Evolutionary conservation across 495 filamentous ascomycete genomes (phyloP).

Genomic region (Venustampulla echinocandica): DNA sequence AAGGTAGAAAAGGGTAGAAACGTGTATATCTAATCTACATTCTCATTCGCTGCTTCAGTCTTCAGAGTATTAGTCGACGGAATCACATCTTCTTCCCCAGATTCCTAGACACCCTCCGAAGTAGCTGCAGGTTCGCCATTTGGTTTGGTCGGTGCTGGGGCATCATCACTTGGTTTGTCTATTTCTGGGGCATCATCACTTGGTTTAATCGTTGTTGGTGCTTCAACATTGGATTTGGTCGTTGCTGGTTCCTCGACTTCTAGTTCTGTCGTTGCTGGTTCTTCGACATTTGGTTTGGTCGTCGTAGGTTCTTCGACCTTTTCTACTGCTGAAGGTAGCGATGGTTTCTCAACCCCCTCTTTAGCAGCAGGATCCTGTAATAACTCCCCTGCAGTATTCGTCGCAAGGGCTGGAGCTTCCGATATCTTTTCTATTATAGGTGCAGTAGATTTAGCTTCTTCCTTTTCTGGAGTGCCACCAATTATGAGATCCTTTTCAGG

Average conservation of each 20-base stretch:
- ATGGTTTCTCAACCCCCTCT: constrained; percentile 1
- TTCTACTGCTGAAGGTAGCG: constrained; percentile 8
- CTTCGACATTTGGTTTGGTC: too few relatives aligned
- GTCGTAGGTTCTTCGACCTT: too few relatives aligned
- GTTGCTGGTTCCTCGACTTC: constrained; percentile 9
- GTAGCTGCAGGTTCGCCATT: constrained; percentile 4
- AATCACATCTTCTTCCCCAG: constrained; percentile 13
- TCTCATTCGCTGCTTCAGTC: constrained; percentile 5
- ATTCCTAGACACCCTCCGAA: background rate
- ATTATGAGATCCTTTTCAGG: constrained; percentile 42
- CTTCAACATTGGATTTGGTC: background rate
- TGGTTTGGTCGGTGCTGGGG: too few relatives aligned
- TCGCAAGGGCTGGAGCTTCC: constrained; percentile 22
- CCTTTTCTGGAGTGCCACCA: constrained; percentile 21
- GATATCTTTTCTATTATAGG: constrained; percentile 24
- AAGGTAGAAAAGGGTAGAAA: too few relatives aligned
- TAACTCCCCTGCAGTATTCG: constrained; percentile 24
- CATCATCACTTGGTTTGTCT: constrained; percentile 5
- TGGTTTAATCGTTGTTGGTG: too few relatives aligned
- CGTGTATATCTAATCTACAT: constrained; percentile 19
- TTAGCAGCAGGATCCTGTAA: constrained; percentile 20
- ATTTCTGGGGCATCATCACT: constrained; percentile 9
- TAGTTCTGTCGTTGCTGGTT: constrained; percentile 8
- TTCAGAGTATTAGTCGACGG: constrained; percentile 18
- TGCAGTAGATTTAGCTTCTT: constrained; percentile 20